Evolutionary conservation across 1,284 basidiomycete genomes (phyloP).

Genomic region (Boletus albobrunnescens): DNA sequence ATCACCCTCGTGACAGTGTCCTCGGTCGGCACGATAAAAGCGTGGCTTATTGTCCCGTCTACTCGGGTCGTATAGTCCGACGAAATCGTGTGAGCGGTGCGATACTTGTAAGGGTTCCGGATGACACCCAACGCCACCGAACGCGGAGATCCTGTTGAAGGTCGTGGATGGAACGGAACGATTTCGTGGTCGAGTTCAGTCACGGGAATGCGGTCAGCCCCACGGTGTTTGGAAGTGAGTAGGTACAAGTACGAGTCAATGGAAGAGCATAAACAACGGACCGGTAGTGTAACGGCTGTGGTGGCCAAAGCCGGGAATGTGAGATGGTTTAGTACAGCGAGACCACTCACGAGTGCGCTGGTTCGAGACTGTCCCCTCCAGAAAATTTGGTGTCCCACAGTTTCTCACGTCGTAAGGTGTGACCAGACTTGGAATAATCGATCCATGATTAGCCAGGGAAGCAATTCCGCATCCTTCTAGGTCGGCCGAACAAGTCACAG

Average conservation of each 20-base stretch:
- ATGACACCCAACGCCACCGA: too few relatives aligned
- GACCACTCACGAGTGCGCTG: conserved; percentile 65
- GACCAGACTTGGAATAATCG: conserved; percentile 71
- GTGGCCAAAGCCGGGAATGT: conserved; percentile 76
- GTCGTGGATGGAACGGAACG: too few relatives aligned
- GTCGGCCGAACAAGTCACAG: conserved; percentile 83
- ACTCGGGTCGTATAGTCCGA: too few relatives aligned
- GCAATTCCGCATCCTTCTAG: conserved; percentile 83
- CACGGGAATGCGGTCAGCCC: conserved; percentile 3
- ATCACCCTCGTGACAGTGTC: too few relatives aligned
- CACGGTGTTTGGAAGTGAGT: too few relatives aligned
- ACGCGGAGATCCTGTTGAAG: too few relatives aligned
- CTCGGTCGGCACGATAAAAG: too few relatives aligned
- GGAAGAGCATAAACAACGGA: conserved; percentile 5
- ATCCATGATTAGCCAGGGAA: conserved; percentile 81
- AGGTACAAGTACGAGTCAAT: neutral
- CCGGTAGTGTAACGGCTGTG: conserved; percentile 69
- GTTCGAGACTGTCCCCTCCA: conserved; percentile 87
- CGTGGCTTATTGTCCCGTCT: too few relatives aligned
- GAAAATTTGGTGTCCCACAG: conserved; percentile 84
- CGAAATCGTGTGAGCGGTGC: too few relatives aligned
- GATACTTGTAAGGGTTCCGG: too few relatives aligned
- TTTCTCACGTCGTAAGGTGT: conserved; percentile 57
- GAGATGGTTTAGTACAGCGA: conserved; percentile 66
- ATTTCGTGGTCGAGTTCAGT: too few relatives aligned